These are phyloP conservation scores for Maudiozyma saulgeensis DNA, from an alignment of 805 yeast species.

Conservation along the genomic window DNA sequence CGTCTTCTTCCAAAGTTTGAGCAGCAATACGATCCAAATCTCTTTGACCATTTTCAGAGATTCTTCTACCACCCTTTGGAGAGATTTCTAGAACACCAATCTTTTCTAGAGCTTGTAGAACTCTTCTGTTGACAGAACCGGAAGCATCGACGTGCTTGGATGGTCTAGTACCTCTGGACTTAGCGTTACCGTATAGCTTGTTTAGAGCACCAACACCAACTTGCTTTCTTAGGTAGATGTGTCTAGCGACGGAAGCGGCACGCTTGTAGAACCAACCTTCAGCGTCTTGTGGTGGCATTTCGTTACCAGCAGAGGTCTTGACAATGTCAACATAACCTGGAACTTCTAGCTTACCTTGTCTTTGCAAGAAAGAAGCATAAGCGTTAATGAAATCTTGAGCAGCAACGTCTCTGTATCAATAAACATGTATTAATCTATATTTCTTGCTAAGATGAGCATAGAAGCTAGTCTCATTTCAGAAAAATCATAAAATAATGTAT, in stretches of 20 bases:
- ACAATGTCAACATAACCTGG: constrained; percentile 99
- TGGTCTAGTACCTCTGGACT: constrained; percentile 98
- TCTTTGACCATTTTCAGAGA: constrained; percentile 99
- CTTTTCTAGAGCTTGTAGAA: constrained; percentile 95
- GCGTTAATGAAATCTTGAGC: constrained; percentile 99
- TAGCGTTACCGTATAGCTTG: constrained; percentile 98
- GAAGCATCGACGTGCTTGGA: constrained; percentile 98
- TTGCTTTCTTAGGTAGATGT: constrained; percentile 98
- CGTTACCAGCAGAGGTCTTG: constrained; percentile 98
- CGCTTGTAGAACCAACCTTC: constrained; percentile 99
- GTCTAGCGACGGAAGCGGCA: constrained; percentile 99
- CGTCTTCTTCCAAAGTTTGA: constrained; percentile 91
- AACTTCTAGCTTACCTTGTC: constrained; percentile 99
- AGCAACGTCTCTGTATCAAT: constrained; percentile 87
- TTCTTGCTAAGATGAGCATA: neutral
- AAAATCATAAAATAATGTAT: too few relatives aligned
- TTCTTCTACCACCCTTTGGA: constrained; percentile 98
- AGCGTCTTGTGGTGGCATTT: constrained; percentile 98
- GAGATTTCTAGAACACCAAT: constrained; percentile 94
- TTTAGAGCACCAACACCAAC: constrained; percentile 99
- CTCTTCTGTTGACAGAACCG: constrained; percentile 98
- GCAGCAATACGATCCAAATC: constrained; percentile 99
- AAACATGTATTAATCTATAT: neutral
- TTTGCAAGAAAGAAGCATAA: constrained; percentile 98
- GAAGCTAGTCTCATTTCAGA: too few relatives aligned